phyloP scores from a whole-genome alignment of 805 yeast species.

The Wickerhamomyces silvicola region DNA sequence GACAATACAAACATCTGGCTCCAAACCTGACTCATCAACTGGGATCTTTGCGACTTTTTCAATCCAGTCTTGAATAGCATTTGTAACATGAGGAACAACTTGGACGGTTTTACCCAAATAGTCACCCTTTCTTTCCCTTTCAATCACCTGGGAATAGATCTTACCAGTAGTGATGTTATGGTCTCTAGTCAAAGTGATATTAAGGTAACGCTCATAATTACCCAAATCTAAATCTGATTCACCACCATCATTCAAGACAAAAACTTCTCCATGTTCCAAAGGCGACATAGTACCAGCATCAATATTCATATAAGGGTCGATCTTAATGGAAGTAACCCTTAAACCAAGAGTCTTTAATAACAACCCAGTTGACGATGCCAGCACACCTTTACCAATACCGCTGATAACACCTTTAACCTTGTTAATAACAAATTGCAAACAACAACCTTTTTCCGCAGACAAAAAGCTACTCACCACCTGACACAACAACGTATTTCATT shows the following conservation, averaged over 20 bases:
- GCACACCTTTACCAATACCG: constrained; percentile 98
- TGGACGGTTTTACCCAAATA: constrained; percentile 99
- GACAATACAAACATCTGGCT: constrained; percentile 94
- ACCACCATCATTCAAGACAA: constrained; percentile 97
- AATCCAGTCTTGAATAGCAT: constrained; percentile 98
- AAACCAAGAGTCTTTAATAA: constrained; percentile 88
- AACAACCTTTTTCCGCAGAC: not conserved
- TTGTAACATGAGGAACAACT: constrained; percentile 96
- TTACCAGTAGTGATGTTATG: constrained; percentile 99
- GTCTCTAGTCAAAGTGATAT: constrained; percentile 85
- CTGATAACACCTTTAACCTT: constrained; percentile 62
- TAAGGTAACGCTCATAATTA: constrained; percentile 94
- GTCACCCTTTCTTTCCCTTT: constrained; percentile 93
- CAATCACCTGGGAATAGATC: constrained; percentile 89
- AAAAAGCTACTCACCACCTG: constrained; percentile 60
- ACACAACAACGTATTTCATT: constrained; percentile 98
- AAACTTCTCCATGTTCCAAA: constrained; percentile 97
- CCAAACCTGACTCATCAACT: constrained; percentile 80
- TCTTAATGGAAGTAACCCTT: constrained; percentile 94
- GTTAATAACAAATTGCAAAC: not conserved
- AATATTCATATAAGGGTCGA: constrained; percentile 98
- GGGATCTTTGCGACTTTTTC: constrained; percentile 89
- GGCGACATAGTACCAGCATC: constrained; percentile 99
- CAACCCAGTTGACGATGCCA: constrained; percentile 96
- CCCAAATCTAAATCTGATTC: constrained; percentile 98